phyloP scores from a whole-genome alignment of 2,329 filamentous ascomycete species.

The Chaetomiaceae sp. region DNA sequence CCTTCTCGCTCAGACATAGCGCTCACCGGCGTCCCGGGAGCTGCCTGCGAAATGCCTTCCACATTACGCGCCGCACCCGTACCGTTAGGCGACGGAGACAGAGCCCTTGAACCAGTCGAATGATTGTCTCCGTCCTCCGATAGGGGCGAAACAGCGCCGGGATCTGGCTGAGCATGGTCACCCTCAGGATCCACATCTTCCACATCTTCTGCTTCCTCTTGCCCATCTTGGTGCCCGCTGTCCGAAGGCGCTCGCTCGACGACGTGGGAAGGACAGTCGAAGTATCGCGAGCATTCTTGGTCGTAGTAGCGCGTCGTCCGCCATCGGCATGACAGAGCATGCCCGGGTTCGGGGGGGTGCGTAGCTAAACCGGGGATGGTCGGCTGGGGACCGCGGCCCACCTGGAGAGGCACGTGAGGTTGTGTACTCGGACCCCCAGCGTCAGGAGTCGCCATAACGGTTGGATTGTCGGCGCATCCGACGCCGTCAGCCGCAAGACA shows the following conservation, averaged over 20 bases:
- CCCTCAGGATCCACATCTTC: slow-evolving; percentile 1
- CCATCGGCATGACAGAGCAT: slow-evolving; percentile 31
- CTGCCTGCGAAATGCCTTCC: background rate
- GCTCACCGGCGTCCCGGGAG: background rate
- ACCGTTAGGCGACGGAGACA: slow-evolving; percentile 3
- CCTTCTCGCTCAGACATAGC: background rate
- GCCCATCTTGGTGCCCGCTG: slow-evolving; percentile 18
- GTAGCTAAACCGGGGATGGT: background rate
- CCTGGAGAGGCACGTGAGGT: slow-evolving; percentile 13
- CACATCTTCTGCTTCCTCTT: slow-evolving; percentile 10
- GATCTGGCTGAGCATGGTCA: background rate
- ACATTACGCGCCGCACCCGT: background rate
- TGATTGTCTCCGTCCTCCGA: background rate
- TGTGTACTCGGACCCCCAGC: slow-evolving; percentile 20
- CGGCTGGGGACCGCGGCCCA: slow-evolving; percentile 22
- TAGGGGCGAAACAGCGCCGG: slow-evolving; percentile 11
- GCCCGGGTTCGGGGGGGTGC: background rate
- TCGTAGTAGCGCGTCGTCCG: slow-evolving; percentile 34
- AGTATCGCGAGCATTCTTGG: slow-evolving; percentile 41
- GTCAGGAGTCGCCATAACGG: slow-evolving; percentile 30
- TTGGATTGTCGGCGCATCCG: slow-evolving; percentile 7
- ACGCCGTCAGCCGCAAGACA: too few species aligned
- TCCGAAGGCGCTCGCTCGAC: slow-evolving; percentile 35
- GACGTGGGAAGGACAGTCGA: slow-evolving; percentile 44
- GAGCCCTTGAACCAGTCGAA: background rate